Evolutionary conservation across 208 protist species (phyloP).

Genomic region (Trypanosoma scelopori): DNA sequence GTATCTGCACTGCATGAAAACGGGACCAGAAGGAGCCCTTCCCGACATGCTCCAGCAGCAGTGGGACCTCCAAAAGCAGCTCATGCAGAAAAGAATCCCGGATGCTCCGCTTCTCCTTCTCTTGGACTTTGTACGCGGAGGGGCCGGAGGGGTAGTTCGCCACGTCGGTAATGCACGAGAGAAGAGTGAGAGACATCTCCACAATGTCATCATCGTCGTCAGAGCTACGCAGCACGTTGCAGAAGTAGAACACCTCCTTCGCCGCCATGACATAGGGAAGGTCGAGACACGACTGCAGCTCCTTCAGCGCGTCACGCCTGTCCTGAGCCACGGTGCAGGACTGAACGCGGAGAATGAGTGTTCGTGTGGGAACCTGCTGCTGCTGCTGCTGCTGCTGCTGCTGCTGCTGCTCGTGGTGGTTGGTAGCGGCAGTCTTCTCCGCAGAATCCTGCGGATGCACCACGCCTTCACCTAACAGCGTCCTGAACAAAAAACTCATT

Average conservation of each 20-base stretch:
- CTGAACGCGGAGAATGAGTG: conserved; percentile 69
- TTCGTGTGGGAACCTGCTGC: conserved; percentile 35
- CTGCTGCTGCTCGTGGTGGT: neutral
- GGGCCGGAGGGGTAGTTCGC: conserved; percentile 38
- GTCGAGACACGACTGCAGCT: conserved; percentile 45
- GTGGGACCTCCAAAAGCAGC: conserved; percentile 44
- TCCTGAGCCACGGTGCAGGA: conserved; percentile 83
- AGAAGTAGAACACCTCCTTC: conserved; percentile 41
- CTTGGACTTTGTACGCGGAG: conserved; percentile 10
- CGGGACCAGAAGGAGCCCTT: conserved; percentile 44
- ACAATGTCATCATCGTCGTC: conserved; percentile 42
- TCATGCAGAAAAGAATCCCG: conserved; percentile 52
- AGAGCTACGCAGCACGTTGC: conserved; percentile 39
- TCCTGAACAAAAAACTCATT: conserved; percentile 82
- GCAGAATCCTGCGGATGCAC: conserved; percentile 53
- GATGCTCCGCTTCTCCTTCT: conserved; percentile 43
- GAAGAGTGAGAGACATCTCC: conserved; percentile 45
- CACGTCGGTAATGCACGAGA: conserved; percentile 56
- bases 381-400: conserved; percentile 3
- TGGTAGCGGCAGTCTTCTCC: neutral
- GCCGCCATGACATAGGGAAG: conserved; percentile 56
- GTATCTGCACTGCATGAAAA: conserved; percentile 59
- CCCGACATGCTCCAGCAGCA: conserved; percentile 42
- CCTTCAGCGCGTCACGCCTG: conserved; percentile 66
- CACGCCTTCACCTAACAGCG: conserved; percentile 70